Evolutionary conservation across 257 asterid genomes (phyloP).

Genomic region (Forsythia viridissima): DNA sequence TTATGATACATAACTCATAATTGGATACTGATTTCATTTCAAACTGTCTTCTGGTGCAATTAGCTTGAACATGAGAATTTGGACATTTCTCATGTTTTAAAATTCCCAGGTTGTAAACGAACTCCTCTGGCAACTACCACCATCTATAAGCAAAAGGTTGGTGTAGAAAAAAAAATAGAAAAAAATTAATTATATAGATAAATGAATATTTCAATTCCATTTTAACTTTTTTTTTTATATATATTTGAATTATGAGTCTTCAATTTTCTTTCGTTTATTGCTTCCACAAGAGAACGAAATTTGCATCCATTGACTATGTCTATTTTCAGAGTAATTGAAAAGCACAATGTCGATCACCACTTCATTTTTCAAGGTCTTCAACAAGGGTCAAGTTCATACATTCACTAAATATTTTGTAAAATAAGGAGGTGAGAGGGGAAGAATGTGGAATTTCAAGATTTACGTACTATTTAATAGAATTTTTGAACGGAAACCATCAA

Average conservation of each 20-base stretch:
- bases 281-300: too few relatives aligned
- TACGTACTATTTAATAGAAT: too few relatives aligned
- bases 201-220: too few relatives aligned
- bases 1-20: not conserved
- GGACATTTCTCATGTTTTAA: not conserved
- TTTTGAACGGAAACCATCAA: too few relatives aligned
- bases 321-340: too few relatives aligned
- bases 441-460: not conserved
- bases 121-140: not conserved
- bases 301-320: not conserved
- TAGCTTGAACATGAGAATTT: not conserved
- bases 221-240: too few relatives aligned
- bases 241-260: too few relatives aligned
- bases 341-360: not conserved
- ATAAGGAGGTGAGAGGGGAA: not conserved
- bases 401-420: not conserved
- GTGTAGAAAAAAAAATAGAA: not conserved
- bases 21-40: not conserved
- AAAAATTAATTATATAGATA: too few relatives aligned
- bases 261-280: not conserved
- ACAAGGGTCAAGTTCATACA: not conserved
- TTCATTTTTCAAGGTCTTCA: too few relatives aligned
- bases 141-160: not conserved
- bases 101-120: not conserved
- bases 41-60: too few relatives aligned